Evolutionary conservation across 2,329 filamentous ascomycete genomes (phyloP).

Genomic region (Scortechinia acanthostroma): DNA sequence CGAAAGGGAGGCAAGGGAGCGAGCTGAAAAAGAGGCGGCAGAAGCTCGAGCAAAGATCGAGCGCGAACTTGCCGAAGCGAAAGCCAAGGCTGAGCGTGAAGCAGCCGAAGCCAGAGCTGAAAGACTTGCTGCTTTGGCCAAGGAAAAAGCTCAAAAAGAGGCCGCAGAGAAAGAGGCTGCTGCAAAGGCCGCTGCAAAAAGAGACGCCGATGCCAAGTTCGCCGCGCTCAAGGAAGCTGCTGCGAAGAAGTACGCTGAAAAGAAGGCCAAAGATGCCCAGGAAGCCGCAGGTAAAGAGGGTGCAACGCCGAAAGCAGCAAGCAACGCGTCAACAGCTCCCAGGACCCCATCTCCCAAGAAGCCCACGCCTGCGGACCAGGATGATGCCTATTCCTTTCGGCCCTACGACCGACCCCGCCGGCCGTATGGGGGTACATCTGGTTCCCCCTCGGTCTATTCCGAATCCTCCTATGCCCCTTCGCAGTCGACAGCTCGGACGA

Average conservation of each 20-base stretch:
- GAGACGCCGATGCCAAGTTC: constrained; percentile 13
- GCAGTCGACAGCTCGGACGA: constrained; percentile 75
- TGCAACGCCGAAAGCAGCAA: constrained; percentile 10
- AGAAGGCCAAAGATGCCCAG: constrained; percentile 16
- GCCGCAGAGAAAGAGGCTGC: constrained; percentile 1
- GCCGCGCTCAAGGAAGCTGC: constrained; percentile 14
- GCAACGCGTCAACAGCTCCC: constrained; percentile 19
- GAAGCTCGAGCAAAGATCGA: constrained; percentile 7
- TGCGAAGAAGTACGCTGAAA: constrained; percentile 15
- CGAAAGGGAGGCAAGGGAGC: constrained; percentile 11
- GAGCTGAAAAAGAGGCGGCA: constrained; percentile 8
- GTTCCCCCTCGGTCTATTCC: constrained; percentile 53
- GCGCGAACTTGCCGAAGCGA: constrained; percentile 19
- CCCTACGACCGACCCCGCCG: constrained; percentile 68
- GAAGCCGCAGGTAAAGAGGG: constrained; percentile 14
- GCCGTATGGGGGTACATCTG: constrained; percentile 51
- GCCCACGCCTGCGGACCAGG: constrained; percentile 51
- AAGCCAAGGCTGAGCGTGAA: constrained; percentile 32
- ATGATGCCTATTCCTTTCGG: constrained; percentile 66
- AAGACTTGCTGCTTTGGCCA: constrained; percentile 13
- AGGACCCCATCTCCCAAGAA: constrained; percentile 39
- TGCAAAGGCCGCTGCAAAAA: constrained; percentile 11
- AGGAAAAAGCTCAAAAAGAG: background rate
- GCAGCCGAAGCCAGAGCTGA: constrained; percentile 29
- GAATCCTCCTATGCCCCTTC: constrained; percentile 80